Base-by-base conservation (phyloP, 805 yeast species). In the Candida ascalaphidarum region DNA sequence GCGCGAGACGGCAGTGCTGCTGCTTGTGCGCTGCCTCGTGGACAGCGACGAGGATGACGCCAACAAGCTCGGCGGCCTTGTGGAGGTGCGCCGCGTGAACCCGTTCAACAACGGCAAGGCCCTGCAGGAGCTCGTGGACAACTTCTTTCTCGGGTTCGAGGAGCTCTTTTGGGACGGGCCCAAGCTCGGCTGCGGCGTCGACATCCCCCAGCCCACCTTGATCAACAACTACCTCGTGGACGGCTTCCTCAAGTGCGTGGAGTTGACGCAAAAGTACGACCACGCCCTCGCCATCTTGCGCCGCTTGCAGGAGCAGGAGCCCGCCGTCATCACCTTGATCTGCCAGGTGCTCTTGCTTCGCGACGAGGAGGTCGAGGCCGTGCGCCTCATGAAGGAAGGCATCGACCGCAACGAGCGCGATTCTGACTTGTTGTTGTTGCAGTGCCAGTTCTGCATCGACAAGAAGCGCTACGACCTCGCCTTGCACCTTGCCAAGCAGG, bases 51-150 rank as follows among this genome's bases (percentile, higher is more conserved):
- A 85, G 28, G 85, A 78, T 25, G 89, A 81, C 31, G 50, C 49
- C 23, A 59, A 61, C 35, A 58, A 58, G 30, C 52, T 50, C 10
- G 52, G 78, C 55, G 58, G 81, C 60, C 44, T 92, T 31, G 94
- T 86, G 7, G 95, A 88, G 48, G 80, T 92, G 21, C 71, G 95
- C 39, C 75, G 80, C 34, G 65, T 84, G 32, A 81, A 85, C 43
- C 96, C 96, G 4, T 70, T 92, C 35, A 47, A 64, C 16, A 57
- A 55, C 18, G 57, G 60, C 7, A 65, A 59, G 17, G 54, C 64
- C 10, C 75, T 79, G 3, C 56, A 58, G 30, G 48, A 44, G 24
- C 42, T 58, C 20, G 44, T 62, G 36, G 43, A 49, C 16, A 50
- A 55, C 29, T 84, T 84, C 46, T 49, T 83, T 29, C 56, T 58